Evolutionary conservation across 345 rosid species (phyloP), one percentile per base, ranked within the genome.

Genomic region (Lagerstroemia speciosa): DNA sequence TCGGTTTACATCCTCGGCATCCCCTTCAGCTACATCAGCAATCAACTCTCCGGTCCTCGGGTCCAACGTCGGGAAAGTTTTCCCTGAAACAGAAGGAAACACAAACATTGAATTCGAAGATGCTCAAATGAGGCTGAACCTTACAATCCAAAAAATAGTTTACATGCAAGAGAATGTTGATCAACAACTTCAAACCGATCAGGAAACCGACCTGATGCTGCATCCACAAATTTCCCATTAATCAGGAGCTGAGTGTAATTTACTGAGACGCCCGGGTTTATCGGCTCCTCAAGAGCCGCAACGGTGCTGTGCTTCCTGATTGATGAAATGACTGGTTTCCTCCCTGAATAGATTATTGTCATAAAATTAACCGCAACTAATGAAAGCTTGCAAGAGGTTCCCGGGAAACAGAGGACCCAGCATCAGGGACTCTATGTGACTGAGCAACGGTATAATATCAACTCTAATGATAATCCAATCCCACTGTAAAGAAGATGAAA

Each of bases 171-270:
- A 30, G 3, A n/a, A n/a, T 53, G 12, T 30, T 11, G 20, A n/a
- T 11, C 6, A 14, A 27, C 32, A 27, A 27, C 29, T 27, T 30
- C 19, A 29, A 57, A 57, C 4, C 8, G 19, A 9, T 8, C 27
- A 4, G 62, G 40, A 50, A 62, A 34, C 66, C 72, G 64, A 93
- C 98, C 99, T 76, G 99, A 89, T 36, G 83, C 97, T 0, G 99
- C 72, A 81, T 88, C 95, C 66, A 89, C 91, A 73, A 85, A 85
- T 58, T 87, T 72, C 34, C 99, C 99, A 74, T 80, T 70, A 70
- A 94, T 91, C 12, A 89, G 71, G 67, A 91, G 97, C 83, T 91
- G 81, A 31, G 82, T 79, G 71, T 82, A 70, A 50, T 81, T 68
- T 1, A 89, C 88, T 58, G 81, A 68, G 66, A 89, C 86, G 24